These are phyloP conservation scores for Mucuna pruriens DNA, from an alignment of 306 rosid genomes.

Conservation along the genomic window DNA sequence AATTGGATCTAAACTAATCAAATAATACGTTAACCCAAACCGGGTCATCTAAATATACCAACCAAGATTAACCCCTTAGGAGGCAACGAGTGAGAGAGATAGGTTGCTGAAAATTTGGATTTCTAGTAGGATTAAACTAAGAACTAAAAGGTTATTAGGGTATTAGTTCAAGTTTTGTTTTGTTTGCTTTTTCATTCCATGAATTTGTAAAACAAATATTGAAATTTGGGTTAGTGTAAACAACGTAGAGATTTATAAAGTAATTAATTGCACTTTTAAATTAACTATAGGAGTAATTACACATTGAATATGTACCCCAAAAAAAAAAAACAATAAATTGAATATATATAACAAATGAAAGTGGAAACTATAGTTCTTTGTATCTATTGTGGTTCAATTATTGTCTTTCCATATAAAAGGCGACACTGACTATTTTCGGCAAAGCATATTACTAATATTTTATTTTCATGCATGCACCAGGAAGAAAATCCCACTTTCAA, in stretches of 20 bases:
- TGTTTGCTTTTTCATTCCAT: background rate
- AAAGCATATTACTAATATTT: background rate
- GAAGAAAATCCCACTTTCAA: background rate
- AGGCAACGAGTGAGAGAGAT: background rate
- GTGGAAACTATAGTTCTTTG: background rate
- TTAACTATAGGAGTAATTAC: background rate
- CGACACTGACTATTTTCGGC: background rate
- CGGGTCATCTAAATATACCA: background rate
- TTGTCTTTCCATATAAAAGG: background rate
- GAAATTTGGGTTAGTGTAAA: background rate
- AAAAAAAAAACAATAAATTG: background rate
- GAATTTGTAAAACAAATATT: background rate
- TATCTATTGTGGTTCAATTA: background rate
- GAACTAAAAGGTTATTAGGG: background rate
- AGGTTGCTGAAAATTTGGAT: background rate
- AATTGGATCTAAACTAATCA: background rate
- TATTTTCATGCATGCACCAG: conserved; percentile 20
- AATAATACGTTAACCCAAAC: background rate
- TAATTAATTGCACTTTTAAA: background rate
- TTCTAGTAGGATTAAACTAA: background rate
- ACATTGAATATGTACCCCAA: background rate
- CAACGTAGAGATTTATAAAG: background rate
- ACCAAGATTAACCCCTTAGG: background rate
- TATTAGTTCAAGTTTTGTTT: no score
- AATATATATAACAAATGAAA: background rate